Evolutionary conservation across 2,329 filamentous ascomycete genomes (phyloP), one percentile per base, ranked within the genome.

Genomic region (Pezicula neosporulosa): DNA sequence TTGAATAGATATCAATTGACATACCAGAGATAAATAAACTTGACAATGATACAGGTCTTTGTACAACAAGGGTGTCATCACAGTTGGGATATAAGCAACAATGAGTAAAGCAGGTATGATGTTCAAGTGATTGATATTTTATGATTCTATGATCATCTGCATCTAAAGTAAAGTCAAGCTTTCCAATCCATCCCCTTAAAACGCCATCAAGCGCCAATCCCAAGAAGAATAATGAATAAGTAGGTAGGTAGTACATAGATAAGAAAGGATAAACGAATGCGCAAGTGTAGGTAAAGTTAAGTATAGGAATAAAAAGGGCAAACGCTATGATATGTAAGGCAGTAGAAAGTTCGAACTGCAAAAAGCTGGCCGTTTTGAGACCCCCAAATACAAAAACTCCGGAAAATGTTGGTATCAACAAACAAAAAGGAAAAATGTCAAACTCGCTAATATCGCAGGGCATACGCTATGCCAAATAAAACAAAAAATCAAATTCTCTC

Each of bases 331-430:
- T 13, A 16, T 15, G 35, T 3, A 4, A 37, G 35, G 16, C 13
- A 37, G 35, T 4, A 13, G n/a, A n/a, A 24, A 24, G 24, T 24
- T 24, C 5, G 5, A 4, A 6, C 24, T 24, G 24, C 24, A 6
- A 24, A 24, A 24, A 24, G 24, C 3, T 24, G 24, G 24, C 7
- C 24, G 6, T 24, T 21, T 24, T 6, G 24, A 6, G 7, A 21
- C 35, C 33, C 21, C 24, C 46, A 48, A 28, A 41, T 15, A 24
- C 19, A 41, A 44, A 43, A 38, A 54, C 57, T 50, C 55, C 55
- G 43, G 52, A 50, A 56, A 60, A 58, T 60, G 55, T 60, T 57
- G 57, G 56, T 58, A 60, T 60, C 57, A 52, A 54, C 49, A 52
- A 52, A 45, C 19, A 50, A 43, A 19, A 41, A 48, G 15, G 39